Evolutionary conservation across 2,329 filamentous ascomycete species (phyloP), one percentile per base, ranked within the genome.

Genomic region (Fusarium devonianum): DNA sequence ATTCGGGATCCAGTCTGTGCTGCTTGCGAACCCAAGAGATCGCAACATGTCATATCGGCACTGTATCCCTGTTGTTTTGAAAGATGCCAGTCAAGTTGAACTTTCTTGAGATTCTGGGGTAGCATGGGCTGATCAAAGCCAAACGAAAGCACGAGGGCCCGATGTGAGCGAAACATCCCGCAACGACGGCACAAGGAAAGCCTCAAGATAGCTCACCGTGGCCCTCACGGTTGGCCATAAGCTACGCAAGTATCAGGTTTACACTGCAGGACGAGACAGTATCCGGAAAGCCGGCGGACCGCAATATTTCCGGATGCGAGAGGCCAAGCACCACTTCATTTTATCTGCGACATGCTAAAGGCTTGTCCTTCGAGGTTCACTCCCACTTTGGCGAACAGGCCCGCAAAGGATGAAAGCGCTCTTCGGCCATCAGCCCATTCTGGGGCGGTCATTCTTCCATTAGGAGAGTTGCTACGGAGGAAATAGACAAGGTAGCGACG

Each of bases 261-360:
- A n/a, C n/a, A n/a, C n/a, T n/a, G n/a, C 43, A 58, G 56, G 56
- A 30, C 37, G 48, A 53, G 56, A 33, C 33, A 43, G 37, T 28
- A 19, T 22, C 13, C 14, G 23, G 23, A 44, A 28, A 36, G 34
- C 23, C 13, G 29, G 21, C 16, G 30, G 40, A 29, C 41, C 21
- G 26, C 39, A 23, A 25, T 49, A 38, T 43, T 58, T 58, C 53
- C 41, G 55, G 57, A 60, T 54, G 48, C 51, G 57, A 60, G 38
- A 25, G 14, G 33, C 47, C 29, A 44, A 48, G 28, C 33, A 51
- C 47, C 47, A 18, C 18, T 33, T 65, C 56, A 64, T 65, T 58
- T 61, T 48, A 65, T 33, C 44, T 64, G 62, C 43, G 56, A 65
- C 62, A 44, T 47, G 55, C 51, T 64, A 58, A 35, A 56, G 49